A percentile compares a stretch with the other conserved stretches of the same genome.
phyloP scores from a whole-genome alignment of 169 alveolate genomes.

The Plasmodium yoelii region DNA sequence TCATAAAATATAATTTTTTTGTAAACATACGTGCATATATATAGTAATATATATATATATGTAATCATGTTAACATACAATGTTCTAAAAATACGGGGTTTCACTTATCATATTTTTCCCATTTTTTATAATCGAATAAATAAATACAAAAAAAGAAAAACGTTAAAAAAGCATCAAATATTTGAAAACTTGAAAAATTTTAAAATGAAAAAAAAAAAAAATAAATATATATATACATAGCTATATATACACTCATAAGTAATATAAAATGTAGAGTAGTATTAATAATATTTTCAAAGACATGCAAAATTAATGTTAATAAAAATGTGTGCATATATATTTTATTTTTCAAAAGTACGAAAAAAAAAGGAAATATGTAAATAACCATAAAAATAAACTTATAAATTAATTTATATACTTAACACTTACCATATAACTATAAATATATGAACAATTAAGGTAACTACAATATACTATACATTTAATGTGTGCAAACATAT shows the following conservation, averaged over 20 bases:
- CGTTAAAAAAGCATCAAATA: slow-evolving; percentile 45
- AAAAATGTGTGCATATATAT: slow-evolving; percentile 2
- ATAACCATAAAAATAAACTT: background rate
- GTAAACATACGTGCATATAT: background rate
- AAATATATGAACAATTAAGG: background rate
- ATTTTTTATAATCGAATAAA: background rate
- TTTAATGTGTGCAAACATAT: background rate
- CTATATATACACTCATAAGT: too few relatives aligned
- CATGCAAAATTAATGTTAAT: slow-evolving; percentile 4
- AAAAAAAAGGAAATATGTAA: slow-evolving; percentile 3
- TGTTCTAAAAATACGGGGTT: background rate
- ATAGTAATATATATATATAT: background rate
- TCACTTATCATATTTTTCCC: background rate
- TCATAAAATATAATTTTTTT: background rate
- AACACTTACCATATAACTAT: background rate
- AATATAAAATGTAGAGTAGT: background rate
- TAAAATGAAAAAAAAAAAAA: slow-evolving; percentile 6
- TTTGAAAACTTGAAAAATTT: slow-evolving; percentile 6
- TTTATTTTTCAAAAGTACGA: slow-evolving; percentile 38
- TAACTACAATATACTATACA: background rate
- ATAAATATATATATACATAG: background rate
- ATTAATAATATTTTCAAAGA: slow-evolving; percentile 25
- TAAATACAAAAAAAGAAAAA: slow-evolving; percentile 20
- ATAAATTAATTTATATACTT: background rate
- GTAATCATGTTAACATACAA: background rate